Conservation (phyloP, 2,329 filamentous ascomycete species). For the Ceratocystis lukuohia region DNA sequence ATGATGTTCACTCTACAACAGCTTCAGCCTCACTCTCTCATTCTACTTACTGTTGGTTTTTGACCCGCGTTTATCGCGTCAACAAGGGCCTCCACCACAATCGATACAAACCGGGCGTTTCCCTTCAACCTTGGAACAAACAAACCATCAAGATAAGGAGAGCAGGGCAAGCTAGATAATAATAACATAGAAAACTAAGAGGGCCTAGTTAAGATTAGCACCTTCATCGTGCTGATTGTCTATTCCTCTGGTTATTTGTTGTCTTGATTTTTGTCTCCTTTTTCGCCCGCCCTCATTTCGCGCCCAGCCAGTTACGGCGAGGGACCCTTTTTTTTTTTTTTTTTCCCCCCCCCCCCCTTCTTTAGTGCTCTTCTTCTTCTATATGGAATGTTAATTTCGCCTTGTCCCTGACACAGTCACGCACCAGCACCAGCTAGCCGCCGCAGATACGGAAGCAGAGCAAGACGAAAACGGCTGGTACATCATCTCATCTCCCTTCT, state of each 20-base stretch:
- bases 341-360: neutral
- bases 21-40: neutral
- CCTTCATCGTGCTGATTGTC: neutral
- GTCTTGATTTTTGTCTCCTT: slow-evolving; percentile 4
- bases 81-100: neutral
- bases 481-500: neutral
- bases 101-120: neutral
- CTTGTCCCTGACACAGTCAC: neutral
- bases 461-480: neutral
- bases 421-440: neutral
- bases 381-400: neutral
- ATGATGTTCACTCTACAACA: neutral
- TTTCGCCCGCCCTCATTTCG: slow-evolving; percentile 2
- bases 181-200: neutral
- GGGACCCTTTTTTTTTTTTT: neutral
- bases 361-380: neutral
- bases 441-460: neutral
- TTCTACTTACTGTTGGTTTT: neutral
- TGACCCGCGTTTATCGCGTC: neutral
- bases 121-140: neutral
- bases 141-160: neutral
- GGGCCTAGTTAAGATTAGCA: neutral
- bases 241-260: neutral
- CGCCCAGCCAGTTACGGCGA: neutral
- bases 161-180: neutral